These are phyloP conservation scores for Erucastrum elatum DNA, from an alignment of 345 rosid species.

Conservation along the genomic window DNA sequence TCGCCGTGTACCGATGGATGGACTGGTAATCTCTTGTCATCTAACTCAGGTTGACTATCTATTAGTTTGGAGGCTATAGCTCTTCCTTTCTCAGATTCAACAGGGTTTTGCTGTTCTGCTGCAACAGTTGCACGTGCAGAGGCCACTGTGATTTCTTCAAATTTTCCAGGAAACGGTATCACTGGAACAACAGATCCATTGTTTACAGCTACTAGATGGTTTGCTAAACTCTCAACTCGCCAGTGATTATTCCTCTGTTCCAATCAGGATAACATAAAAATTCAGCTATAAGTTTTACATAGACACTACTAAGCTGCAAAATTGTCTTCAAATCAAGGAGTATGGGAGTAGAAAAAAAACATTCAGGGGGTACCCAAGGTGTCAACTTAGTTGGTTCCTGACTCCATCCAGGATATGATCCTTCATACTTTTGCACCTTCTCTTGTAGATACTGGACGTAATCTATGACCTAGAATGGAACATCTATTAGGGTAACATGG, in stretches of 20 bases:
- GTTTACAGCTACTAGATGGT: slow-evolving; percentile 63
- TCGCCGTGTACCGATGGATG: slow-evolving; percentile 55
- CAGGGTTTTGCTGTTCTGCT: slow-evolving; percentile 47
- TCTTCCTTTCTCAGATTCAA: slow-evolving; percentile 58
- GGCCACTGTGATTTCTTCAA: slow-evolving; percentile 59
- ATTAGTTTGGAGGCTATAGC: slow-evolving; percentile 49
- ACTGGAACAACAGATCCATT: slow-evolving; percentile 69
- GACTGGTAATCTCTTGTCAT: slow-evolving; percentile 48
- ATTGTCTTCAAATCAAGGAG: not conserved
- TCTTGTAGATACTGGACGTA: slow-evolving; percentile 82
- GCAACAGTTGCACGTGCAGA: slow-evolving; percentile 43
- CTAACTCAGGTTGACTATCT: slow-evolving; percentile 56
- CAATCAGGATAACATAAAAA: slow-evolving; percentile 9
- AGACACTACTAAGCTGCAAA: not conserved
- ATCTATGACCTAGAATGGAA: slow-evolving; percentile 70
- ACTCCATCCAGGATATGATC: slow-evolving; percentile 79
- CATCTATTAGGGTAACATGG: not conserved
- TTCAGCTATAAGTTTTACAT: slow-evolving; percentile 10
- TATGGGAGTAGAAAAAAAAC: no score
- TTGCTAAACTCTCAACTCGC: slow-evolving; percentile 66
- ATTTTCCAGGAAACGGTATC: slow-evolving; percentile 59
- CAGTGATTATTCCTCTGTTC: slow-evolving; percentile 95
- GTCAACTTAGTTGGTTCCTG: slow-evolving; percentile 74
- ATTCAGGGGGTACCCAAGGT: slow-evolving; percentile 56
- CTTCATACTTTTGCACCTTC: slow-evolving; percentile 80